A percentile compares a stretch with the other conserved stretches of the same genome.
Evolutionary conservation across 768 basidiomycete genomes (phyloP).

Genomic region (Lactarius pseudohatsudake): DNA sequence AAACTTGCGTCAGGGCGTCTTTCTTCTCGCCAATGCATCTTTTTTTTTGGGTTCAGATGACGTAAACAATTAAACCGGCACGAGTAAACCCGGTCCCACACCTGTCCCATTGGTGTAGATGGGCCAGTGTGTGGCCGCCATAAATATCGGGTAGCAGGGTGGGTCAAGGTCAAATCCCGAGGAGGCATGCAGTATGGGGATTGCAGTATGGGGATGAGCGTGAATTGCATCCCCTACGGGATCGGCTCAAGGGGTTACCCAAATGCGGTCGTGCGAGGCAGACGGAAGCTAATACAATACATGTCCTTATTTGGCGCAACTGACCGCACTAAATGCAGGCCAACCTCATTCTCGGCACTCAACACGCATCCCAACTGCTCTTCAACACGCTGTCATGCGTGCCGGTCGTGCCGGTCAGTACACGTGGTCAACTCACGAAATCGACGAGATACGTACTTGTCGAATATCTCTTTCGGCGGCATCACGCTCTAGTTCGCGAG

Average conservation of each 20-base stretch:
- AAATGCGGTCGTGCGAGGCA: slow-evolving; percentile 50
- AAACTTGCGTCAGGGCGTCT: not conserved
- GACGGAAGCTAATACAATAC: slow-evolving; percentile 92
- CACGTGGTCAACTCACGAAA: slow-evolving; percentile 15
- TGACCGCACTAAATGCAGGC: slow-evolving; percentile 77
- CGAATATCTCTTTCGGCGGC: slow-evolving; percentile 76
- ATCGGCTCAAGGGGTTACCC: slow-evolving; percentile 9
- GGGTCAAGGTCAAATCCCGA: slow-evolving; percentile 6
- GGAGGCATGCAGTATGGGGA: slow-evolving; percentile 1
- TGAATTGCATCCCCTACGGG: not conserved
- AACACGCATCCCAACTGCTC: slow-evolving; percentile 58
- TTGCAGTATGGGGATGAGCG: not conserved
- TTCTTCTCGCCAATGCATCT: not conserved
- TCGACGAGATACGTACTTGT: slow-evolving; percentile 51
- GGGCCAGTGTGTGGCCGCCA: not conserved
- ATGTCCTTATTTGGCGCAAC: slow-evolving; percentile 97
- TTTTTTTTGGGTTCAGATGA: slow-evolving; percentile 14
- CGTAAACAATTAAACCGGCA: slow-evolving; percentile 12
- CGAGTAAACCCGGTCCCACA: not conserved
- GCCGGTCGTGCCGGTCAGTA: slow-evolving; percentile 11
- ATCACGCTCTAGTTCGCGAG: slow-evolving; percentile 70
- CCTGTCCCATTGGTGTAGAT: not conserved
- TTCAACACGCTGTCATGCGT: slow-evolving; percentile 61
- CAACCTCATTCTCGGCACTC: slow-evolving; percentile 45
- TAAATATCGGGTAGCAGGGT: not conserved